These are phyloP conservation scores for Lyophyllum shimeji DNA, from an alignment of 768 basidiomycete genomes.

Conservation along the genomic window DNA sequence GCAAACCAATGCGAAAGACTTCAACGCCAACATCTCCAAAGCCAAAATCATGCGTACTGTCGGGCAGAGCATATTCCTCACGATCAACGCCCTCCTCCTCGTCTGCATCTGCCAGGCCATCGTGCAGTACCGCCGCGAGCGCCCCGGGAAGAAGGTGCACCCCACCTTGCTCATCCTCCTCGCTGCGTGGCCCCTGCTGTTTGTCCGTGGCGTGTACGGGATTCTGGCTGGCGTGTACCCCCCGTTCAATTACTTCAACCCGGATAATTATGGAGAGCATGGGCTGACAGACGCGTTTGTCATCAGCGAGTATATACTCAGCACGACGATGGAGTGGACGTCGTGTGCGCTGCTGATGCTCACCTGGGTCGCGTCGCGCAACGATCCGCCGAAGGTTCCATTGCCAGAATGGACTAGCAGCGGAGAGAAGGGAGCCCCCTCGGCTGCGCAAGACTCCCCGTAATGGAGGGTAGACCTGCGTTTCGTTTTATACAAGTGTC, in stretches of 20 bases:
- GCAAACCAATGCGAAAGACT: constrained; percentile 10
- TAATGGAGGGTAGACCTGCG: too few species aligned
- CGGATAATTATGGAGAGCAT: constrained; percentile 20
- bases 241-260: constrained; percentile 25
- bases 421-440: neutral
- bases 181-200: constrained; percentile 1
- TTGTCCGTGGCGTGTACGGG: too few species aligned
- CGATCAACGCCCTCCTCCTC: constrained; percentile 25
- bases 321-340: constrained; percentile 27
- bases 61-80: constrained; percentile 33
- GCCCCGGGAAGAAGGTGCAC: constrained; percentile 19
- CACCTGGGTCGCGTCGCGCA: constrained; percentile 20
- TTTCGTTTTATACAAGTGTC: too few species aligned
- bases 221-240: constrained; percentile 4
- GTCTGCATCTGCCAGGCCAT: constrained; percentile 28
- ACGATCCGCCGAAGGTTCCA: constrained; percentile 18
- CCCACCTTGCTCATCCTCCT: constrained; percentile 28
- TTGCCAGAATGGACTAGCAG: constrained; percentile 10
- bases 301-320: constrained; percentile 26
- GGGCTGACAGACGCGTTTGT: constrained; percentile 23
- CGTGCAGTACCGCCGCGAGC: constrained; percentile 17
- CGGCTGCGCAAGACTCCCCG: too few species aligned
- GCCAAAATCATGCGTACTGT: constrained; percentile 29
- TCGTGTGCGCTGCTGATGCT: constrained; percentile 22
- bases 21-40: constrained; percentile 12